Percentiles rank a stretch among this genome's conserved stretches.
These are phyloP conservation scores for Bipolaris cookei DNA, from an alignment of 2,329 filamentous ascomycete species.

Conservation along the genomic window DNA sequence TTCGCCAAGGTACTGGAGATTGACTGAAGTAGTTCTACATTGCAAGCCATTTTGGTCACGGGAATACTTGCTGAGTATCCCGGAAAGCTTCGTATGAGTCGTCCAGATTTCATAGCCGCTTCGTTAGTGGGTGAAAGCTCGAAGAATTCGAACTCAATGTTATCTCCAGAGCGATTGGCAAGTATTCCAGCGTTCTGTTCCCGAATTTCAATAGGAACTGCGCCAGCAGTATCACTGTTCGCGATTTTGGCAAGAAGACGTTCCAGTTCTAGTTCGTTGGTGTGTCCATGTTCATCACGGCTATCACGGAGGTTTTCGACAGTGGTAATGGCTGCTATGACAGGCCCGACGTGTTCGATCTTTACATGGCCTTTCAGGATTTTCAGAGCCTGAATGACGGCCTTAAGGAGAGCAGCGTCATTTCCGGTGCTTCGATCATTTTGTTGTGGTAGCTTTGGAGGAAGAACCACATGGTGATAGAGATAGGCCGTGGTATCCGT, in stretches of 20 bases:
- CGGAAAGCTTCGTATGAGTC: conserved; percentile 56
- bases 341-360: conserved; percentile 1
- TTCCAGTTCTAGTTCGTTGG: conserved; percentile 21
- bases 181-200: conserved; percentile 58
- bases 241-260: conserved; percentile 24
- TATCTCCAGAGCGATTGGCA: conserved; percentile 35
- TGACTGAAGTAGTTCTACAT: conserved; percentile 23
- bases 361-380: conserved; percentile 11
- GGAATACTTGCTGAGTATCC: conserved; percentile 47
- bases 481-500: conserved; percentile 17
- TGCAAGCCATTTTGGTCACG: conserved; percentile 22
- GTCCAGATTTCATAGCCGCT: conserved; percentile 49
- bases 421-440: conserved; percentile 29
- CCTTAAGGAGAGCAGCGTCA: conserved; percentile 25
- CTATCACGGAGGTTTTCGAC: conserved; percentile 21
- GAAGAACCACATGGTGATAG: conserved; percentile 56
- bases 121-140: conserved; percentile 55
- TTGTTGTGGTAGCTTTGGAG: conserved; percentile 55
- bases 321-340: conserved; percentile 18
- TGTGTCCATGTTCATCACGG: conserved; percentile 16
- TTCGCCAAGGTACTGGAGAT: conserved; percentile 45
- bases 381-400: conserved; percentile 18
- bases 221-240: conserved; percentile 4
- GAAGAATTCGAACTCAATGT: conserved; percentile 53
- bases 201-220: conserved; percentile 51